These are phyloP conservation scores for Byssothecium circinans DNA, from an alignment of 2,329 filamentous ascomycete species.

Conservation along the genomic window DNA sequence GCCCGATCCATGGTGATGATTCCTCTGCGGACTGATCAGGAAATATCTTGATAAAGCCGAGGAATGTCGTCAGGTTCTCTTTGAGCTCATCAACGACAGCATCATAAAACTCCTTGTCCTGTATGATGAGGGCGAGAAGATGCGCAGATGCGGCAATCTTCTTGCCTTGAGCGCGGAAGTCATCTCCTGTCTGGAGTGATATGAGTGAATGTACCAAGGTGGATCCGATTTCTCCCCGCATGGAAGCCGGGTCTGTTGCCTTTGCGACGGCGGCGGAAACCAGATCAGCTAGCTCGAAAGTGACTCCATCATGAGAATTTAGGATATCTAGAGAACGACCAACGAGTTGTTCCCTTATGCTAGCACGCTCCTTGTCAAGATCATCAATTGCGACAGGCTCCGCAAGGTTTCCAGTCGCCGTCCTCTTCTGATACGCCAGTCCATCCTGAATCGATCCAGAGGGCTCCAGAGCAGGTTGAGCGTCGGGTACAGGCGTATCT, in stretches of 20 bases:
- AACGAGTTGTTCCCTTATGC: constrained; percentile 76
- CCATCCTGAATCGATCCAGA: constrained; percentile 21
- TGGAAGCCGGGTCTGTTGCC: constrained; percentile 60
- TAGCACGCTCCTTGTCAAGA: constrained; percentile 72
- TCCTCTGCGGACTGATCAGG: constrained; percentile 71
- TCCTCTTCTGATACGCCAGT: constrained; percentile 39
- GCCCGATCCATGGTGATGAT: constrained; percentile 88
- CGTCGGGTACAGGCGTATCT: constrained; percentile 22
- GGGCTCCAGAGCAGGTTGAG: constrained; percentile 13
- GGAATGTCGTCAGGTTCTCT: constrained; percentile 73
- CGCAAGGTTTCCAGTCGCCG: constrained; percentile 33
- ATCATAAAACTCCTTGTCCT: constrained; percentile 78
- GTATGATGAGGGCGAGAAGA: constrained; percentile 82
- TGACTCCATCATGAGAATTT: constrained; percentile 81
- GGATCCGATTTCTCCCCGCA: constrained; percentile 73
- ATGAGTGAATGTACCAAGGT: constrained; percentile 84
- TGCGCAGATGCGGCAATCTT: constrained; percentile 92
- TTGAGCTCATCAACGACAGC: constrained; percentile 74
- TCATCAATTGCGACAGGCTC: constrained; percentile 69
- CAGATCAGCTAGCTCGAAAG: constrained; percentile 87
- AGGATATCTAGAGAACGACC: constrained; percentile 90
- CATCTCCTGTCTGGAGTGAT: constrained; percentile 61
- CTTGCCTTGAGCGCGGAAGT: constrained; percentile 58
- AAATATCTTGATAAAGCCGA: constrained; percentile 75
- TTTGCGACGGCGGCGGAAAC: constrained; percentile 72